Conservation (phyloP, 2,329 filamentous ascomycete species). For the Didymella lethalis region DNA sequence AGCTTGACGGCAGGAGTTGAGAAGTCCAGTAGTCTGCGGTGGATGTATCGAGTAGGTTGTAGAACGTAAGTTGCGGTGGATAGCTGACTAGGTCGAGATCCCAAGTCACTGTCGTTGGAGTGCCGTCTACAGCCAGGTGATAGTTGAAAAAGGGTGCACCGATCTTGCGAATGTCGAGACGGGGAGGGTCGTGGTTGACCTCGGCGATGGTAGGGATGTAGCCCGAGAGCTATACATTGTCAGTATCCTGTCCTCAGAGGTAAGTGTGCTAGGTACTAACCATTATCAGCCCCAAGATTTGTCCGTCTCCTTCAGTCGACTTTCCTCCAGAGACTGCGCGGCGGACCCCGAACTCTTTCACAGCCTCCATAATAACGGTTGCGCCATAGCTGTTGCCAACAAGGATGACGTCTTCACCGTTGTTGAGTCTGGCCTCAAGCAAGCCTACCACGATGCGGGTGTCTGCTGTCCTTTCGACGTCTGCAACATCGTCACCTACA, state of each 20-base stretch:
- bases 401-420: conserved; percentile 35
- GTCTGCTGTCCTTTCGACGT: conserved; percentile 28
- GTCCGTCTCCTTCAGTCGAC: conserved; percentile 12
- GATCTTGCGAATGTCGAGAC: conserved; percentile 26
- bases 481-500: conserved; percentile 18
- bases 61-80: conserved; percentile 32
- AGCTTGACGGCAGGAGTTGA: conserved; percentile 29
- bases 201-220: conserved; percentile 36
- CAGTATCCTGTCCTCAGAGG: too few relatives aligned
- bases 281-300: conserved; percentile 31
- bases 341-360: conserved; percentile 24
- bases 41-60: conserved; percentile 31
- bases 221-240: conserved; percentile 23
- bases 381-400: conserved; percentile 43
- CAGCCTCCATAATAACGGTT: conserved; percentile 39
- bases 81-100: conserved; percentile 22
- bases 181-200: conserved; percentile 21
- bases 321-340: not conserved
- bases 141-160: conserved; percentile 35
- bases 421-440: conserved; percentile 21
- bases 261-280: conserved; percentile 1
- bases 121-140: conserved; percentile 3
- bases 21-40: conserved; percentile 18
- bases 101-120: conserved; percentile 22
- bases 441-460: conserved; percentile 24